Percentiles rank a stretch among this genome's conserved stretches.
Conservation (phyloP, 2,329 filamentous ascomycete genomes). For the Verticillium tricorpus region DNA sequence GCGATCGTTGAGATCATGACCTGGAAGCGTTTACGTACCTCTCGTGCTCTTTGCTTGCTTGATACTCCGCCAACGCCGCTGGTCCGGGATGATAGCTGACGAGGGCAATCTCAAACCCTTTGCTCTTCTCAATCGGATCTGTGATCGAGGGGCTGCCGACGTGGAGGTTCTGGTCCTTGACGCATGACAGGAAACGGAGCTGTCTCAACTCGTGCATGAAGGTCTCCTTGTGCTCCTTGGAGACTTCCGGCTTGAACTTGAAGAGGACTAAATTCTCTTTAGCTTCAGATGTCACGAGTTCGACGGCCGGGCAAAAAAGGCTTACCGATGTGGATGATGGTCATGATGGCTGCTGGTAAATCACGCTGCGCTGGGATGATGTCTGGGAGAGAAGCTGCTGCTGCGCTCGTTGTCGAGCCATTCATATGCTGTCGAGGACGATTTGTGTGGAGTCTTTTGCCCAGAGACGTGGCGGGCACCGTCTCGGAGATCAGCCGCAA, state of each 20-base stretch:
- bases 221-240: slow-evolving; percentile 33
- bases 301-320: neutral
- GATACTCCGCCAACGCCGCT: slow-evolving; percentile 43
- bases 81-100: slow-evolving; percentile 45
- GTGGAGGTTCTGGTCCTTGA: slow-evolving; percentile 41
- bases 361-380: neutral
- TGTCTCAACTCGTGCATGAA: slow-evolving; percentile 44
- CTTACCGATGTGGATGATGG: slow-evolving; percentile 29
- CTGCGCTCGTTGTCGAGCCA: neutral
- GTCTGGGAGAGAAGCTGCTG: neutral
- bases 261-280: slow-evolving; percentile 35
- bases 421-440: neutral
- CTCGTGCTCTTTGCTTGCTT: slow-evolving; percentile 47
- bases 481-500: neutral
- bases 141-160: slow-evolving; percentile 51
- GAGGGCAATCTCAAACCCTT: slow-evolving; percentile 46
- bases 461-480: neutral
- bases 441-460: neutral
- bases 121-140: slow-evolving; percentile 44
- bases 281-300: neutral
- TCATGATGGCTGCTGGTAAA: slow-evolving; percentile 18
- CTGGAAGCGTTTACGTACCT: slow-evolving; percentile 24
- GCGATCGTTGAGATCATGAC: no score
- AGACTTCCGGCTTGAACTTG: slow-evolving; percentile 39
- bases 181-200: slow-evolving; percentile 42